Evolutionary conservation across 192 early-diverging fungal genomes (phyloP), one percentile per base, ranked within the genome.

Genomic region (Pilaira anomala): DNA sequence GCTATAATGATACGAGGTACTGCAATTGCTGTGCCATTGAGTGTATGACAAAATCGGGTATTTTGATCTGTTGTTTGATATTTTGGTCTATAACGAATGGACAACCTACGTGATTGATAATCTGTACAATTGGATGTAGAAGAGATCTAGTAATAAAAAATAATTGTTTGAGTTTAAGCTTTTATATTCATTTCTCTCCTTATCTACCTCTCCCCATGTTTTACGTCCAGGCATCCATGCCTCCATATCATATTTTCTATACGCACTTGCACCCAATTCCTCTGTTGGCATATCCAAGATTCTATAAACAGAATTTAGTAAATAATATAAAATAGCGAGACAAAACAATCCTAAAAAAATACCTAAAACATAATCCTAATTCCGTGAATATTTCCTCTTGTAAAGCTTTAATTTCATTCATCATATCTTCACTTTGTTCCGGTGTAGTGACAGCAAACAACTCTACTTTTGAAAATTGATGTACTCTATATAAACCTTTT

Each of bases 391-490:
- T 80, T n/a, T 82, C 63, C 39, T 82, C 76, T 60, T 97, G 93
- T 60, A 95, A 81, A 1, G 60, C 51, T 14, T 78, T 75, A 60
- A 97, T 83, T 33, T 92, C 88, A 4, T 86, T 78, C 36, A 94
- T 73, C 69, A 93, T 85, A 0, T 40, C 45, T 16, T 87, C 80
- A 71, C 88, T 90, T 50, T 82, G 62, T 16, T 82, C 81, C 0
- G 83, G 80, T 8, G 69, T 76, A 7, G 89, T 78, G 6, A 93
- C 65, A 1, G 80, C 81, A 83, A 97, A 94, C 56, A 97, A 79
- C 65, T 97, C 94, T 0, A 97, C 89, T 68, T 97, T 97, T 41
- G 85, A 90, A 69, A 97, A 97, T 63, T 95, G 94, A 75, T 97
- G 93, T 22, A 97, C 85, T 0, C 94, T 83, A 73, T 95, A 97